These are phyloP conservation scores for Corchorus olitorius DNA, from an alignment of 345 rosid species.

Conservation along the genomic window DNA sequence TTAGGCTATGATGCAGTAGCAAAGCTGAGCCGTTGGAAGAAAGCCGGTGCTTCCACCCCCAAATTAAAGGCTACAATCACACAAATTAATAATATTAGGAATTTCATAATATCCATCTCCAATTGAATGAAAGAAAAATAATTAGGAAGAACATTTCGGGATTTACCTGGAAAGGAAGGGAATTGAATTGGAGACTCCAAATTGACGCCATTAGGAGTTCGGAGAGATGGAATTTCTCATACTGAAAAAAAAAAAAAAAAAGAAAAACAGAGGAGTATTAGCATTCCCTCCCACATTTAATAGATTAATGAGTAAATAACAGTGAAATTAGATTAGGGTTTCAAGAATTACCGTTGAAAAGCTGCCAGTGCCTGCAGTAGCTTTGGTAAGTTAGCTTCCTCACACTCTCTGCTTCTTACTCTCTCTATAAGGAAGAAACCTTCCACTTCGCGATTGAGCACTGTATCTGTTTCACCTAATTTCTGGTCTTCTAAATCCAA, in stretches of 20 bases:
- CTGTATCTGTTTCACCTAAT: too few species aligned
- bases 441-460: too few species aligned
- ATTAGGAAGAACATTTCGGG: neutral
- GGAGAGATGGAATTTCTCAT: slow-evolving; percentile 14
- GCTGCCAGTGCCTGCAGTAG: neutral
- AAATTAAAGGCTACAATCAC: slow-evolving; percentile 36
- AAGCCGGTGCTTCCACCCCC: slow-evolving; percentile 34
- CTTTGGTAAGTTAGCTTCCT: neutral
- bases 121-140: neutral
- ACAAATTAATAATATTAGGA: neutral
- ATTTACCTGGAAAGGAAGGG: slow-evolving; percentile 40
- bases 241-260: neutral
- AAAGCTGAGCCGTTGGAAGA: slow-evolving; percentile 36
- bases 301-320: neutral
- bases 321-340: neutral
- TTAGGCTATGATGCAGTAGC: slow-evolving; percentile 20
- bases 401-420: neutral
- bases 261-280: neutral
- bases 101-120: neutral
- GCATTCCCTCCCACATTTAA: neutral
- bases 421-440: neutral
- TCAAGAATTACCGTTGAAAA: neutral
- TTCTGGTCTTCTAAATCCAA: too few species aligned
- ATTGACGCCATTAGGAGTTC: slow-evolving; percentile 42
- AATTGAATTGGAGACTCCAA: slow-evolving; percentile 41